Conservation (phyloP, 768 basidiomycete genomes). For the Boletus tylopilopsis region DNA sequence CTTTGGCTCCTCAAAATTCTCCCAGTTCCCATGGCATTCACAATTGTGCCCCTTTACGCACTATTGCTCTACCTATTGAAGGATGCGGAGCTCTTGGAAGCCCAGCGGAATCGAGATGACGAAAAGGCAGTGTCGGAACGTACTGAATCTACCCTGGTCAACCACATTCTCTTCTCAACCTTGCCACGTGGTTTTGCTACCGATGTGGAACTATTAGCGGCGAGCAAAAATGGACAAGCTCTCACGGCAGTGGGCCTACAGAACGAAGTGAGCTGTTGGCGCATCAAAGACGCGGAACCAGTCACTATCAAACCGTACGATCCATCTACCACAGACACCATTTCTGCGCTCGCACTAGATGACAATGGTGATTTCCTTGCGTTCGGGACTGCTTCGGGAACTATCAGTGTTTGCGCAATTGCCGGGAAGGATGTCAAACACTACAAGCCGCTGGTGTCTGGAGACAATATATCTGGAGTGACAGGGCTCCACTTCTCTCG, state of each 20-base stretch:
- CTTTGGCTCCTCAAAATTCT: slow-evolving; percentile 82
- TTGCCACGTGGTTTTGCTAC: slow-evolving; percentile 78
- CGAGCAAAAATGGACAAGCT: slow-evolving; percentile 62
- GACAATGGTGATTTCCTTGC: slow-evolving; percentile 59
- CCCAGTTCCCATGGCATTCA: slow-evolving; percentile 76
- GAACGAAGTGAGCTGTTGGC: slow-evolving; percentile 76
- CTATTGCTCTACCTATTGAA: slow-evolving; percentile 85
- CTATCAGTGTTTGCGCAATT: slow-evolving; percentile 62
- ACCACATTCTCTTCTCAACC: slow-evolving; percentile 55
- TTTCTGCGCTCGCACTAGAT: slow-evolving; percentile 64
- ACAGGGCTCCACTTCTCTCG: slow-evolving; percentile 49
- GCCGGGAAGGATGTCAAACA: slow-evolving; percentile 35
- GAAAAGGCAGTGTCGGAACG: slow-evolving; percentile 33
- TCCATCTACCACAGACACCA: slow-evolving; percentile 43
- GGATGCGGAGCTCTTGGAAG: slow-evolving; percentile 86
- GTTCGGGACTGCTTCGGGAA: slow-evolving; percentile 66
- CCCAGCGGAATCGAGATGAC: slow-evolving; percentile 64
- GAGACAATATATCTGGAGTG: slow-evolving; percentile 45
- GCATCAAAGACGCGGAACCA: slow-evolving; percentile 39
- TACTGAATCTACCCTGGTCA: slow-evolving; percentile 33
- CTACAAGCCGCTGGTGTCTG: slow-evolving; percentile 40
- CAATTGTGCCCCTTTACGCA: slow-evolving; percentile 69
- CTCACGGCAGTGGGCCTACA: slow-evolving; percentile 72
- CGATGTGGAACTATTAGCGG: slow-evolving; percentile 78
- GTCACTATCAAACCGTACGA: slow-evolving; percentile 43